Base-by-base conservation (phyloP, 2,329 filamentous ascomycete species). In the Botrytis medusae region DNA sequence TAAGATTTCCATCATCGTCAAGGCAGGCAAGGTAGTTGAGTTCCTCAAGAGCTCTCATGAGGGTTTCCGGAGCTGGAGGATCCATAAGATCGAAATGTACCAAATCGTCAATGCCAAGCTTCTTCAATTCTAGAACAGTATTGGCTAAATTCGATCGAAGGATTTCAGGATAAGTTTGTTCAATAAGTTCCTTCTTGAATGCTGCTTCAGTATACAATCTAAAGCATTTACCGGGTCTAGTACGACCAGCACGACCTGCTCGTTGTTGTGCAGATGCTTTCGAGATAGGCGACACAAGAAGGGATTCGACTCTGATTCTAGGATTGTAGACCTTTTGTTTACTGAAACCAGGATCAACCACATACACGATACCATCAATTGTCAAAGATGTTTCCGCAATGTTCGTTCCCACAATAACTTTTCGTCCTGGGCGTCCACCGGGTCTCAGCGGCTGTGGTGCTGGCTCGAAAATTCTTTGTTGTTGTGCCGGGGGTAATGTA, bases 271-370 rank as follows among this genome's bases (percentile, higher is more conserved):
- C 96, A 1, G 96, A 98, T 37, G 96, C 96, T 83, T 98, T 98
- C 74, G 95, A 98, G 78, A 99, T 98, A 34, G 96, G 95, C 4
- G 96, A 98, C 8, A 99, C 95, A n/a, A 99, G 87, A 12, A 99
- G 88, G 1, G 96, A 98, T 84, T 99, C 96, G 76, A 99, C 95
- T 82, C 96, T 91, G 79, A 97, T 97, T 75, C 96, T 91, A 34
- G 96, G 95, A 83, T 99, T 98, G 86, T 98, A 99, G 76, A 98
- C 96, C 84, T 98, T 99, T 81, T 99, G 96, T 85, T 99, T 99
- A 85, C 94, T 97, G 86, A 99, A 99, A 51, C 96, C 96, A 2
- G 96, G 95, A 80, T 99, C 96, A n/a, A 99, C 95, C 48, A 99
- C 96, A 80, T 98, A 99, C 51, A 99, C 96, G 76, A 99, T 99